A percentile compares a stretch with the other conserved stretches of the same genome.
Conservation (phyloP, 2,329 filamentous ascomycete genomes). For the Stromatinia cepivora region DNA sequence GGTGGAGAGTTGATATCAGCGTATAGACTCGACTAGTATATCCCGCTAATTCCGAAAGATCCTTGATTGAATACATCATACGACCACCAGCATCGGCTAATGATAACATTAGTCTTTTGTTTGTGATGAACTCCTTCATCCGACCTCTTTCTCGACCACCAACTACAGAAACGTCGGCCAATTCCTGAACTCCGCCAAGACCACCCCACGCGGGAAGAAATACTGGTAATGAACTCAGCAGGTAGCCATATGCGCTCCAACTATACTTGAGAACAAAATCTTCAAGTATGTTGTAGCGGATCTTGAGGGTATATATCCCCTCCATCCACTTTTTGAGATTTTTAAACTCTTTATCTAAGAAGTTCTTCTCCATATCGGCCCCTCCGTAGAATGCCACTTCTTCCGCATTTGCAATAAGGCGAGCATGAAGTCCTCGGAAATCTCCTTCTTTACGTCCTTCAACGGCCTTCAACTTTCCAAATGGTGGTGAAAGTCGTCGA, state of each 20-base stretch:
- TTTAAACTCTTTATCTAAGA: slow-evolving; percentile 88
- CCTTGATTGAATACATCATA: slow-evolving; percentile 99
- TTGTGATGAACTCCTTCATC: slow-evolving; percentile 99
- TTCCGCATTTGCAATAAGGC: slow-evolving; percentile 93
- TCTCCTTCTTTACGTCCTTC: slow-evolving; percentile 95
- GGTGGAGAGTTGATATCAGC: slow-evolving; percentile 89
- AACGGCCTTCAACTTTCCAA: slow-evolving; percentile 94
- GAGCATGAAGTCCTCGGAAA: slow-evolving; percentile 86
- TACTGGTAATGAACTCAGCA: slow-evolving; percentile 87
- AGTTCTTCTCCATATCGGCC: slow-evolving; percentile 90
- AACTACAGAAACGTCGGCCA: slow-evolving; percentile 52
- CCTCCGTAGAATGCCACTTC: slow-evolving; percentile 98
- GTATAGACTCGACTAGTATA: slow-evolving; percentile 97
- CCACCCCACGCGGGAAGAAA: slow-evolving; percentile 95
- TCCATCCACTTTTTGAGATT: slow-evolving; percentile 97
- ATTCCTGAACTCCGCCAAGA: slow-evolving; percentile 70
- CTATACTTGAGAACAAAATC: slow-evolving; percentile 98
- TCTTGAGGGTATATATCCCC: slow-evolving; percentile 95
- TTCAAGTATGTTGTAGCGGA: slow-evolving; percentile 97
- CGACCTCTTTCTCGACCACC: slow-evolving; percentile 73
- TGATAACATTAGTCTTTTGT: slow-evolving; percentile 97
- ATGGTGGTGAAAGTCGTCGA: slow-evolving; percentile 85
- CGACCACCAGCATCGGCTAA: slow-evolving; percentile 92
- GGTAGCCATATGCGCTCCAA: slow-evolving; percentile 96
- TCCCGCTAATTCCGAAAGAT: slow-evolving; percentile 90